Evolutionary conservation across 352 stramenopile genomes (phyloP).

Genomic region (Phytophthora sp.): DNA sequence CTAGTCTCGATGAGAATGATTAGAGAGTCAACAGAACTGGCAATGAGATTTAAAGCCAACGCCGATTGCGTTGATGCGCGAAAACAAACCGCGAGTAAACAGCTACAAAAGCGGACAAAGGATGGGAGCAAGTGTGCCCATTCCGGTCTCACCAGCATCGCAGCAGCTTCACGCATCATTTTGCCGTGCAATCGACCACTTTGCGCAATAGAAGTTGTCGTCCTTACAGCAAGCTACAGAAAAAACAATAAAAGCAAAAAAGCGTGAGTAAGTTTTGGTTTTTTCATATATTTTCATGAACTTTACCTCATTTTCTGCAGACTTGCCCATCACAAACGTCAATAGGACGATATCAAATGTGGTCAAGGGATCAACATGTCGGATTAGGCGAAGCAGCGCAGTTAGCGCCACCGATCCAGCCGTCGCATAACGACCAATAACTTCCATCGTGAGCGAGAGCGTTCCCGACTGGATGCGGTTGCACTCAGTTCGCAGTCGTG

Average conservation of each 20-base stretch:
- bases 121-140: slow-evolving; percentile 51
- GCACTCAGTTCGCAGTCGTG: slow-evolving; percentile 65
- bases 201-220: slow-evolving; percentile 48
- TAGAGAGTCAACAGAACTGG: slow-evolving; percentile 45
- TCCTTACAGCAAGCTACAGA: slow-evolving; percentile 49
- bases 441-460: slow-evolving; percentile 65
- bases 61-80: slow-evolving; percentile 35
- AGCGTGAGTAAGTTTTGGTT: background rate
- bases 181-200: slow-evolving; percentile 40
- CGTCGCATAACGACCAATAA: slow-evolving; percentile 69
- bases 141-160: slow-evolving; percentile 47
- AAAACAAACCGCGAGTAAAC: slow-evolving; percentile 57
- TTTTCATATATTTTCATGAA: no score
- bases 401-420: slow-evolving; percentile 55
- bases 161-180: slow-evolving; percentile 39
- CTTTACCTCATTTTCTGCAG: slow-evolving; percentile 69
- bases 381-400: slow-evolving; percentile 52
- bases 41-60: slow-evolving; percentile 50
- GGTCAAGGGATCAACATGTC: slow-evolving; percentile 50
- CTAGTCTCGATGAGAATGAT: slow-evolving; percentile 43
- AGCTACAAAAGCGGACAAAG: slow-evolving; percentile 64
- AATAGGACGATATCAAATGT: slow-evolving; percentile 71
- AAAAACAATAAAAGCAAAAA: no score
- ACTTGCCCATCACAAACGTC: slow-evolving; percentile 65
- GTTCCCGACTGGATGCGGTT: slow-evolving; percentile 59